phyloP scores from a whole-genome alignment of 176 grass and related monocot genomes.

The Cymbopogon citratus region DNA sequence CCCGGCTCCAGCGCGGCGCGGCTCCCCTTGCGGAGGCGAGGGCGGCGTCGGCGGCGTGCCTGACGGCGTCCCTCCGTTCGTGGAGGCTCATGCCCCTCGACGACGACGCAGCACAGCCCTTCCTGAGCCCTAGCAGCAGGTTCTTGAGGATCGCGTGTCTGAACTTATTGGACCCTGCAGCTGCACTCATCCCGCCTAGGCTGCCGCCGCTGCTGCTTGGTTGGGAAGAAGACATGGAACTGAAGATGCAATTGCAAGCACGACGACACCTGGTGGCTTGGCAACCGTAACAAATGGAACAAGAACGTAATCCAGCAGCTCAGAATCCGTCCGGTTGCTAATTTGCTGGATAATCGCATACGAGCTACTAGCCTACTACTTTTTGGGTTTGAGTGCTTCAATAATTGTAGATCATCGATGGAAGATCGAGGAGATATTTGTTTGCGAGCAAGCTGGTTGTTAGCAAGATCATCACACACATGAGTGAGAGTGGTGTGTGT shows the following conservation, averaged over 20 bases:
- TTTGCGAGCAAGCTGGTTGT: background rate
- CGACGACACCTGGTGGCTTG: background rate
- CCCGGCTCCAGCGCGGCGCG: conserved; percentile 38
- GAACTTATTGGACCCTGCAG: conserved; percentile 35
- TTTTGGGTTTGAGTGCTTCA: background rate
- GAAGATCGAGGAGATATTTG: background rate
- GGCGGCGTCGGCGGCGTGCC: conserved; percentile 48
- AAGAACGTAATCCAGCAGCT: background rate
- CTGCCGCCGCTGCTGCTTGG: background rate
- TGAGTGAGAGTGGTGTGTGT: background rate
- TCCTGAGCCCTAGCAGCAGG: conserved; percentile 47
- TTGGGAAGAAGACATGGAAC: background rate
- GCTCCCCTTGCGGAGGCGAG: conserved; percentile 40
- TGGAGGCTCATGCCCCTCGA: conserved; percentile 35
- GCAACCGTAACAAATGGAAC: background rate
- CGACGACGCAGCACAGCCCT: conserved; percentile 16
- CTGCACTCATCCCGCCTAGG: background rate
- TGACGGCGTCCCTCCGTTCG: conserved; percentile 47
- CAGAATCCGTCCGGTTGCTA: background rate
- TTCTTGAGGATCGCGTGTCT: conserved; percentile 48
- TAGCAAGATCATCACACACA: conserved; percentile 3
- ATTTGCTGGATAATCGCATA: background rate
- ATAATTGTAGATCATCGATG: background rate
- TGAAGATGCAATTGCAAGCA: background rate
- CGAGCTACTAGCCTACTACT: background rate